Evolutionary conservation across 192 early-diverging fungal species (phyloP).

Genomic region (Kickxella alabastrina): DNA sequence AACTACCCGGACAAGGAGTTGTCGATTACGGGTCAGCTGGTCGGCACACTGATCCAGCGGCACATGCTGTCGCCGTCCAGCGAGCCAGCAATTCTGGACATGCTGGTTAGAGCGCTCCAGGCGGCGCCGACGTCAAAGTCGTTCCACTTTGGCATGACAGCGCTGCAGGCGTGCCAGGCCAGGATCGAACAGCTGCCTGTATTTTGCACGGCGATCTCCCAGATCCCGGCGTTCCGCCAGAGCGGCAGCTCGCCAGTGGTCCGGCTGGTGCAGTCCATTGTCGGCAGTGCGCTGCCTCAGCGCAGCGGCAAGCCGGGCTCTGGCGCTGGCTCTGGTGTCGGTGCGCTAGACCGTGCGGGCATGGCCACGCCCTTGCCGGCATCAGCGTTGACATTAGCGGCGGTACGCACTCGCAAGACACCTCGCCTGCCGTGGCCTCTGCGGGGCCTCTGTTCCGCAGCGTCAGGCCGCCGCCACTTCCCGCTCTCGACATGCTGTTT

Average conservation of each 20-base stretch:
- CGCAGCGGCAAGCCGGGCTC: slow-evolving; percentile 19
- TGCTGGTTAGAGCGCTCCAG: slow-evolving; percentile 82
- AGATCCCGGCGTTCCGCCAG: slow-evolving; percentile 80
- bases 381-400: no score
- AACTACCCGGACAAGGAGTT: slow-evolving; percentile 94
- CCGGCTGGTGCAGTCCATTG: slow-evolving; percentile 38
- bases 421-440: slow-evolving; percentile 1
- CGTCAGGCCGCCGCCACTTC: slow-evolving; percentile 34
- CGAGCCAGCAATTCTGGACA: slow-evolving; percentile 84
- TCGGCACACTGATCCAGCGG: slow-evolving; percentile 86
- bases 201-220: slow-evolving; percentile 76
- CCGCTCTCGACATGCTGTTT: slow-evolving; percentile 23
- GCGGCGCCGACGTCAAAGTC: slow-evolving; percentile 73
- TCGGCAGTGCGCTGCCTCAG: slow-evolving; percentile 18
- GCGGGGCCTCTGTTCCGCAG: slow-evolving; percentile 26
- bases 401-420: slow-evolving; percentile 1
- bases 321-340: no score
- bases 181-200: slow-evolving; percentile 89
- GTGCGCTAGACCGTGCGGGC: no score
- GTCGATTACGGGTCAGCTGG: slow-evolving; percentile 80
- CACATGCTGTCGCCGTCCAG: slow-evolving; percentile 76
- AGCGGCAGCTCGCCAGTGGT: slow-evolving; percentile 37
- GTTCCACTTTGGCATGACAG: slow-evolving; percentile 87
- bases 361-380: no score
- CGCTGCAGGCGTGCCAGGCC: slow-evolving; percentile 76